Evolutionary conservation across 768 basidiomycete species (phyloP), one percentile per base, ranked within the genome.

Genomic region (Leccinum subtestaceum): DNA sequence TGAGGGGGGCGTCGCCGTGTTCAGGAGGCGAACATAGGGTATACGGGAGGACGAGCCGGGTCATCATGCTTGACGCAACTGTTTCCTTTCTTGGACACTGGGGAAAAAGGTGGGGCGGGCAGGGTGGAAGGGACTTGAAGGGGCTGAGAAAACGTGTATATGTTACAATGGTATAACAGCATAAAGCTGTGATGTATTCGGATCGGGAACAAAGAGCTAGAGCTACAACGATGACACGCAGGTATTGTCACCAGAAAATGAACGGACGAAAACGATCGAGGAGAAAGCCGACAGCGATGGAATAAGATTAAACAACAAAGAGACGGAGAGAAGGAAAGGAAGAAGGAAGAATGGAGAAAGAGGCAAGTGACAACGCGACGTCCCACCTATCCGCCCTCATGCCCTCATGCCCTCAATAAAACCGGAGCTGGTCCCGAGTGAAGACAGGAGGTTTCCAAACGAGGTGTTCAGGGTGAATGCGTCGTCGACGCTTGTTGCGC

Each of bases 361-460:
- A 45, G 43, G 43, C 5, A 45, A 45, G 43, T 45, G 43, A 21
- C 11, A 45, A 45, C 19, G 17, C 43, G 43, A 45, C 43, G 19
- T 19, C 43, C 43, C 36, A 46, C 17, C 36, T 29, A 48, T 52
- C 31, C 50, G 11, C 43, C 43, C n/a, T 27, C 47, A 8, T 48
- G 47, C 21, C 11, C 50, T 73, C 62, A 73, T 48, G 47, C 21
- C 11, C 50, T 73, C 62, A 73, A 56, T 68, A 73, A 67, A 95
- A 95, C 59, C 93, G 84, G 60, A 95, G 78, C 75, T 95, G 92
- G 66, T 93, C 93, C 61, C 92, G 82, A 52, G 91, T 91, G 75
- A 96, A 95, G 48, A 90, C 87, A 15, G 93, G 97, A 56, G 97
- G 96, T 73, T 95, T 97, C 97, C 97, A 99, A 64, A 85, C 82